Evolutionary conservation across 805 yeast species (phyloP), one percentile per base, ranked within the genome.

Genomic region (Cyberlindnera petersonii): DNA sequence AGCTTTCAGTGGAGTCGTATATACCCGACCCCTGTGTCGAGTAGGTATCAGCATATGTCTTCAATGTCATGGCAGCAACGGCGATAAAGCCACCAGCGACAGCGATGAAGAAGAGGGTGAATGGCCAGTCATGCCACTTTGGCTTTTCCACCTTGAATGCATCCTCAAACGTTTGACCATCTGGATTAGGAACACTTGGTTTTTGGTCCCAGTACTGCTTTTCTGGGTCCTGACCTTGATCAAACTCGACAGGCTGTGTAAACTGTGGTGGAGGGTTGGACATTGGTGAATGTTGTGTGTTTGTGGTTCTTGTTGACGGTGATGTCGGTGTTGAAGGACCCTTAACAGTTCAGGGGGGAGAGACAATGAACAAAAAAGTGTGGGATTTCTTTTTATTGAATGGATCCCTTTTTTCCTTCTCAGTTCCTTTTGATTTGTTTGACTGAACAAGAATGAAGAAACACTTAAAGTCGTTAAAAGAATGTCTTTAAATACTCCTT

Each of bases 101-200:
- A 5, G 72, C 55, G 8, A 62, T 37, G 34, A 72, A 66, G 45
- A 86, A 69, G 8, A 82, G 46, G 0, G 85, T 72, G 55, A 83
- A 82, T 0, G 82, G 76, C 72, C 80, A 73, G 59, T 87, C 96
- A 53, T 87, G 79, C 63, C 69, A 75, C 42, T 64, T 73, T 2
- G 88, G 87, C 50, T 69, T 71, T 23, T 70, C 73, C 21, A 85
- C 69, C 45, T 78, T 75, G 60, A 87, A 87, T 2, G 82, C 74
- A 33, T 85, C 78, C 23, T 79, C 85, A 56, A 79, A 86, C 5
- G 71, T 64, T 21, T 61, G 64, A 3, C 69, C 73, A 13, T 52
- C 33, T n/a, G 61, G 56, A 39, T 66, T 59, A 4, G 69, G 64
- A 3, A 65, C 60, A 9, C 68, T 63, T 6, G 56, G 56, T 40